phyloP scores from a whole-genome alignment of 2,329 filamentous ascomycete species.

The Leptosphaerulina australis region DNA sequence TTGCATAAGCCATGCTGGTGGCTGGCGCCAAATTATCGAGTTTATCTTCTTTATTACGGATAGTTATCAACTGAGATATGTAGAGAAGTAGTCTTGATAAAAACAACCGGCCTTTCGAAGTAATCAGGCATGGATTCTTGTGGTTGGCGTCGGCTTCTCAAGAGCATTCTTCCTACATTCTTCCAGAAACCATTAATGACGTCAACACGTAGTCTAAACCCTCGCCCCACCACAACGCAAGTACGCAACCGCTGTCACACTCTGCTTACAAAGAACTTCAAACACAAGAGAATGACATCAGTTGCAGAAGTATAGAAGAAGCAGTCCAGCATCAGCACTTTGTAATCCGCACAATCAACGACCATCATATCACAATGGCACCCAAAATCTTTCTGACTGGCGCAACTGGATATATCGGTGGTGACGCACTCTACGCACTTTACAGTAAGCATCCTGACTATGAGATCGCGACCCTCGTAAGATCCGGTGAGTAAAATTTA shows the following conservation, averaged over 20 bases:
- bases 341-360: background rate
- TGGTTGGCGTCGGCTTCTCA: too few species aligned
- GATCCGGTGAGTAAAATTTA: slow-evolving; percentile 27
- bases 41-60: too few species aligned
- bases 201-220: slow-evolving; percentile 2
- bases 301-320: background rate
- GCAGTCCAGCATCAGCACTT: background rate
- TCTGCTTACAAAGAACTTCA: slow-evolving; percentile 4
- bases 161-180: slow-evolving; percentile 5
- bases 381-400: slow-evolving; percentile 38
- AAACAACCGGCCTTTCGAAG: too few species aligned
- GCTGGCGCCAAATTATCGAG: too few species aligned
- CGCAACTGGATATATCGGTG: slow-evolving; percentile 41
- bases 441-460: slow-evolving; percentile 55
- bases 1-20: too few species aligned
- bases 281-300: background rate
- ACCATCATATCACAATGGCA: slow-evolving; percentile 20
- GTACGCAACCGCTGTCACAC: background rate
- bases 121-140: too few species aligned
- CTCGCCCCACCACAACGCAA: slow-evolving; percentile 1
- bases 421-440: slow-evolving; percentile 53
- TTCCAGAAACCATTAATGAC: slow-evolving; percentile 2
- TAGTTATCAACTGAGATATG: too few species aligned
- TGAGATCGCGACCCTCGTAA: slow-evolving; percentile 53
- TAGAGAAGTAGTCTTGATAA: too few species aligned